A percentile compares a stretch with the other conserved stretches of the same genome.
Evolutionary conservation across 306 rosid species (phyloP).

Genomic region (Ziziphus jujuba): DNA sequence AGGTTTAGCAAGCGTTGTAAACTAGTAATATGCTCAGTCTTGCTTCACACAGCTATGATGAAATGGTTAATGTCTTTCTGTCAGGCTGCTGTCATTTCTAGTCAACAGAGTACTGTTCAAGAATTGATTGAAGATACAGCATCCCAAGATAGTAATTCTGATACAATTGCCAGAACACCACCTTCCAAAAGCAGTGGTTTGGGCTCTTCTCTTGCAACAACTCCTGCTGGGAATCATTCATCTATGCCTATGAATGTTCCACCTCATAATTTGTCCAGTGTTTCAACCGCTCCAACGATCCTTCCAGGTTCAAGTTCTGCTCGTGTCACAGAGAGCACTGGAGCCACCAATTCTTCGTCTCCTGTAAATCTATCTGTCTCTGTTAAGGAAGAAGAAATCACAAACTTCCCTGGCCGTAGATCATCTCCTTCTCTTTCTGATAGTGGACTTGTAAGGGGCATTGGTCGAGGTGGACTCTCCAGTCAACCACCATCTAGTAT

Average conservation of each 20-base stretch:
- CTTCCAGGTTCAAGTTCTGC: conserved; percentile 55
- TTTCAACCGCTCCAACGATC: conserved; percentile 42
- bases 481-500: conserved; percentile 59
- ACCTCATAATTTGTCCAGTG: conserved; percentile 49
- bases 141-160: conserved; percentile 71
- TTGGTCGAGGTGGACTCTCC: conserved; percentile 61
- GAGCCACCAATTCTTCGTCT: conserved; percentile 44
- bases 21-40: conserved; percentile 5
- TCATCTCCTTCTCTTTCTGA: conserved; percentile 90
- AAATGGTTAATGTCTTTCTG: conserved; percentile 15
- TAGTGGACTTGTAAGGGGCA: conserved; percentile 61
- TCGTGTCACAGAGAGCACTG: conserved; percentile 53
- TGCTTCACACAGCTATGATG: conserved; percentile 9
- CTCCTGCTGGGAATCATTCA: conserved; percentile 62
- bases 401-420: conserved; percentile 71
- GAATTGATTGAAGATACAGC: conserved; percentile 84
- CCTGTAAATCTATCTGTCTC: conserved; percentile 59
- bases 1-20: not conserved
- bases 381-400: conserved; percentile 72
- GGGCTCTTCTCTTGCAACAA: conserved; percentile 55
- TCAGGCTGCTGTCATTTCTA: conserved; percentile 35
- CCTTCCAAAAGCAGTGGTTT: conserved; percentile 64
- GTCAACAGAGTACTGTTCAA: conserved; percentile 48
- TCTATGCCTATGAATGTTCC: conserved; percentile 50
- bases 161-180: conserved; percentile 70